Evolutionary conservation across 148 eudicot genomes (phyloP), one percentile per base, ranked within the genome.

Genomic region (Camellia granthamiana): DNA sequence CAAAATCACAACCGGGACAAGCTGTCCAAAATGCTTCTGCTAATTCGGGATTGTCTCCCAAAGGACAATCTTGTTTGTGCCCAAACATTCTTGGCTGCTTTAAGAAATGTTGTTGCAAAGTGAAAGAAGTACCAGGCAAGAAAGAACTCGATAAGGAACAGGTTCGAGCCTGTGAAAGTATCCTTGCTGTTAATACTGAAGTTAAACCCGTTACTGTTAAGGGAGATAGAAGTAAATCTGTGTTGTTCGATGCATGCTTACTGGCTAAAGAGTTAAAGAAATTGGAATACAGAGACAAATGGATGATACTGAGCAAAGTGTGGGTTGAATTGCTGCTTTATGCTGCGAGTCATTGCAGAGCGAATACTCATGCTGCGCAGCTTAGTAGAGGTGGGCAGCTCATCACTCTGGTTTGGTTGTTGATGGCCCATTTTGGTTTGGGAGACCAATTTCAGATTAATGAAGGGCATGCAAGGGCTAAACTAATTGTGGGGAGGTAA

Each of bases 351-450:
- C 78, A 47, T 47, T 74, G 78, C 68, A 75, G 74, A 42, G 68
- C 78, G 16, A 43, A 13, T 23, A 60, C 49, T 61, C 79, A 81
- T 12, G 83, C 69, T 0, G 75, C 75, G 3, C 69, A 76, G 46
- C 79, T 81, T 3, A 67, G 83, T 47, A 68, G 69, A 81, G 83
- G 83, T 21, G 79, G 79, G n/a, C 59, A 81, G 42, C 60, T 81
- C 38, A 16, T 81, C 5, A 76, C 76, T 16, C 4, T 69, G 49
- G 70, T 81, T 69, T 81, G 84, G 84, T 51, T 81, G 76, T 69
- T 81, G 62, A 76, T 81, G 84, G 76, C 83, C 46, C 83, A 81
- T 75, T 9, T 72, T 8, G 83, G 83, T 67, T 69, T 81, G 3
- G 83, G 83, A 9, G 58, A 58, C 23, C 83, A 76, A 51, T 76